A percentile compares a stretch with the other conserved stretches of the same genome.
These are phyloP conservation scores for Aspergillus thermomutatus DNA, from an alignment of 2,329 filamentous ascomycete genomes.

Conservation along the genomic window DNA sequence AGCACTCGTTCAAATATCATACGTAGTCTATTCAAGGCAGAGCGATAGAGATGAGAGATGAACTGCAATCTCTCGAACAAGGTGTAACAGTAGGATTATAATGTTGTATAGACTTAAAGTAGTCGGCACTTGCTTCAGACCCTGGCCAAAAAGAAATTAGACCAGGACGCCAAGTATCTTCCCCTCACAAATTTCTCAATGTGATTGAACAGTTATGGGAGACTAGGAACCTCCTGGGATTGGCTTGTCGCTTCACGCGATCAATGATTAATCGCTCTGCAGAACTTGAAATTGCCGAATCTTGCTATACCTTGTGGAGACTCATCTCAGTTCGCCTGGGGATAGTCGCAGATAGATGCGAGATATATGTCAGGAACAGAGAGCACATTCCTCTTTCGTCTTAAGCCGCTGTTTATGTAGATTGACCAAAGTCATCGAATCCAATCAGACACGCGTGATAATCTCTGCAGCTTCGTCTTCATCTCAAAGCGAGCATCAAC, in stretches of 20 bases:
- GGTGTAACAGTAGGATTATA: constrained; percentile 5
- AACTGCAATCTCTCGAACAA: background rate
- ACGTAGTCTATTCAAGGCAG: too few relatives aligned
- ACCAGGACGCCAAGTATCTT: background rate
- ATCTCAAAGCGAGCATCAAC: background rate
- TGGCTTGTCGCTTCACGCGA: background rate
- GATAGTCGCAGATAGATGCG: background rate
- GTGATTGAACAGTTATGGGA: background rate
- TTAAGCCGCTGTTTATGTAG: background rate
- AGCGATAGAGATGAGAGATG: background rate
- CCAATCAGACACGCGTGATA: background rate
- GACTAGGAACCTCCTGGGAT: background rate
- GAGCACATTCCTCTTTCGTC: background rate
- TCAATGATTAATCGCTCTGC: background rate
- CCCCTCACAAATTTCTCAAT: background rate
- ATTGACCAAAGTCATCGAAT: background rate
- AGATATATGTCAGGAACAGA: background rate
- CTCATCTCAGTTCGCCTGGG: background rate
- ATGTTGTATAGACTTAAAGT: background rate
- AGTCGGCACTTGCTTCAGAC: background rate
- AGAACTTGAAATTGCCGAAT: background rate
- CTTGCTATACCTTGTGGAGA: background rate
- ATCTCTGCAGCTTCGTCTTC: background rate
- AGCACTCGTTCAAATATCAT: too few relatives aligned
- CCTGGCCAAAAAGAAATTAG: background rate